Evolutionary conservation across 1,284 basidiomycete species (phyloP).

Genomic region (Papiliotrema fonsecae): DNA sequence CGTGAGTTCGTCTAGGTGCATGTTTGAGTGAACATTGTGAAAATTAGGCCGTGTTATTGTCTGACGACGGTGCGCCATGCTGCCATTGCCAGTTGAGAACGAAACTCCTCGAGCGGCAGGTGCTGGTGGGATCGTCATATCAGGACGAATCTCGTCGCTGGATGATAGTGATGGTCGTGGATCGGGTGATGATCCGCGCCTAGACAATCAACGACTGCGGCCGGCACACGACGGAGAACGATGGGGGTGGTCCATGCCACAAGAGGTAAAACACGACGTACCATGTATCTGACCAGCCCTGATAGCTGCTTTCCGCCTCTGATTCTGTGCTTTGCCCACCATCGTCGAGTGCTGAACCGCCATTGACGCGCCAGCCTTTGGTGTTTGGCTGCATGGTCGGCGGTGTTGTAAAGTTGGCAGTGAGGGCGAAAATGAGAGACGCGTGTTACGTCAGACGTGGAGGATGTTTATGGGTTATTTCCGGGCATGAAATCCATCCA

Average conservation of each 20-base stretch:
- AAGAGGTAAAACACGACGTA: conserved; percentile 15
- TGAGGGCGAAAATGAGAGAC: too few species aligned
- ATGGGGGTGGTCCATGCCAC: too few species aligned
- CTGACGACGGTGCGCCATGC: not conserved
- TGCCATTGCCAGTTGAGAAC: not conserved
- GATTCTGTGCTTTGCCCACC: conserved; percentile 15
- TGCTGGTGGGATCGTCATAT: not conserved
- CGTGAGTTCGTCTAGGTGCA: not conserved
- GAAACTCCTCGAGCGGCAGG: not conserved
- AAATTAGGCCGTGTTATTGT: not conserved
- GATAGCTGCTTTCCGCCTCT: conserved; percentile 25
- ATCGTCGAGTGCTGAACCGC: too few species aligned
- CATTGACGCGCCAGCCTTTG: too few species aligned
- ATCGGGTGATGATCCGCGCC: not conserved
- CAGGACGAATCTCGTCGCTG: conserved; percentile 1
- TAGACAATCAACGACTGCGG: not conserved
- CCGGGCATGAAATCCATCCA: too few species aligned
- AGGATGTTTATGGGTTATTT: too few species aligned
- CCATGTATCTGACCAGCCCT: conserved; percentile 33
- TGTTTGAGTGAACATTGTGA: not conserved
- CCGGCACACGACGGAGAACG: too few species aligned
- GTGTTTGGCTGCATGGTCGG: too few species aligned
- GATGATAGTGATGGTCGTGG: conserved; percentile 4
- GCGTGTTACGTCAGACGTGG: too few species aligned
- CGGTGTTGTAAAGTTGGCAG: too few species aligned